Evolutionary conservation across 257 asterid species (phyloP).

Genomic region (Penstemon newberryi): DNA sequence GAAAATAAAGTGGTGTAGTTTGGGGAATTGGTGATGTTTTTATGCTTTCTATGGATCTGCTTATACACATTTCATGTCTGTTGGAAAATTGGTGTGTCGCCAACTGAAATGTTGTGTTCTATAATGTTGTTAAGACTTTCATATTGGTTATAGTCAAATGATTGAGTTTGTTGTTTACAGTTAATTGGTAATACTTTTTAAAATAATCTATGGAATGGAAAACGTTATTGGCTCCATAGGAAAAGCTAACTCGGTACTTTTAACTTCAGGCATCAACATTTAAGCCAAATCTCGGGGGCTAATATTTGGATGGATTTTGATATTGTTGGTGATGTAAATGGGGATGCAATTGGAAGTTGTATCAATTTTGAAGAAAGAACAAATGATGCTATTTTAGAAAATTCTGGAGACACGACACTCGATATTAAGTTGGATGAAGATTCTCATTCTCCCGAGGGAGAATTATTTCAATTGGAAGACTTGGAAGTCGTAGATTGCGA

Average conservation of each 20-base stretch:
- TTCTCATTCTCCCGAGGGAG: constrained; percentile 60
- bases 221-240: constrained; percentile 12
- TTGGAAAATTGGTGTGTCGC: too few relatives aligned
- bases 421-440: constrained; percentile 71
- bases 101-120: too few relatives aligned
- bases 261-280: constrained; percentile 28
- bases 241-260: constrained; percentile 7
- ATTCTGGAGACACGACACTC: constrained; percentile 53
- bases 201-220: constrained; percentile 15
- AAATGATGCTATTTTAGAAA: constrained; percentile 52
- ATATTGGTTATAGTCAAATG: background rate
- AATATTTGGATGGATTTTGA: constrained; percentile 70
- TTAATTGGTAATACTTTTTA: constrained; percentile 8
- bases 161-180: background rate
- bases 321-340: constrained; percentile 68
- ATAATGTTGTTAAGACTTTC: background rate
- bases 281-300: constrained; percentile 20
- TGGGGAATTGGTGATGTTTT: too few relatives aligned
- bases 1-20: too few relatives aligned
- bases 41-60: too few relatives aligned
- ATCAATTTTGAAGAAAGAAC: constrained; percentile 50
- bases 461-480: constrained; percentile 52
- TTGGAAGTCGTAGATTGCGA: constrained; percentile 57
- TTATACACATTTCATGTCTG: too few relatives aligned
- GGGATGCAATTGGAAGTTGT: constrained; percentile 74